Percentiles rank a stretch among this genome's conserved stretches.
Conservation (phyloP, 2,329 filamentous ascomycete genomes). For the Stagonosporopsis tanaceti region DNA sequence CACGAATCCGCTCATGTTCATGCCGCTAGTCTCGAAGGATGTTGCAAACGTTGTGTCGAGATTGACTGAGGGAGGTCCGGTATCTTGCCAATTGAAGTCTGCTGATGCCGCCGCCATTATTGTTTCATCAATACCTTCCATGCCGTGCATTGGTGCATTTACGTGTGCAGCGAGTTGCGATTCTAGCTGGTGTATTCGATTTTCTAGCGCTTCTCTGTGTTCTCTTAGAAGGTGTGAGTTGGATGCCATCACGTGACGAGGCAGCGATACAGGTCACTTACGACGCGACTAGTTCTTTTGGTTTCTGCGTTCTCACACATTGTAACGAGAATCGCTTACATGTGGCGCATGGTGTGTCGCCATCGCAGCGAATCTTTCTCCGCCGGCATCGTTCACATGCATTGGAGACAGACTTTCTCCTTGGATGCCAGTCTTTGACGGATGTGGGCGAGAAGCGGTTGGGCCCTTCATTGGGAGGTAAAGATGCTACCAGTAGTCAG, state of each 20-base stretch:
- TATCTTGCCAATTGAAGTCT: conserved; percentile 43
- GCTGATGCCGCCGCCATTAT: conserved; percentile 38
- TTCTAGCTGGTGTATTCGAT: conserved; percentile 49
- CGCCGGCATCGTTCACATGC: conserved; percentile 49
- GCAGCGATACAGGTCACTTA: conserved; percentile 34
- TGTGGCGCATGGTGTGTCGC: conserved; percentile 47
- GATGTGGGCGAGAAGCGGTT: conserved; percentile 41
- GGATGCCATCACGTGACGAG: conserved; percentile 32
- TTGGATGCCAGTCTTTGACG: conserved; percentile 47
- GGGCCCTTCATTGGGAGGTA: conserved; percentile 43
- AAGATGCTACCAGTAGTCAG: conserved; percentile 30
- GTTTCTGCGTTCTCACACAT: conserved; percentile 48
- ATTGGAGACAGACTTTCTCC: conserved; percentile 49
- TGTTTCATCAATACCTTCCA: conserved; percentile 44
- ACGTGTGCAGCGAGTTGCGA: conserved; percentile 47
- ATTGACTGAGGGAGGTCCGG: conserved; percentile 33
- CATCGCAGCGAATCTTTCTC: conserved; percentile 49
- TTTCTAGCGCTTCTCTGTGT: conserved; percentile 47
- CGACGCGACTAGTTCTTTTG: conserved; percentile 47
- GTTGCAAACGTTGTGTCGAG: conserved; percentile 40
- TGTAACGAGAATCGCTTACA: conserved; percentile 49
- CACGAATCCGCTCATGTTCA: conserved; percentile 25
- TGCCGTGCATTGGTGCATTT: conserved; percentile 47
- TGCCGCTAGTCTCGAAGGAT: conserved; percentile 24
- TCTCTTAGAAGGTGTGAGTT: conserved; percentile 36